These are phyloP conservation scores for Ambispora gerdemannii DNA, from an alignment of 192 early-diverging fungal genomes.

Conservation along the genomic window DNA sequence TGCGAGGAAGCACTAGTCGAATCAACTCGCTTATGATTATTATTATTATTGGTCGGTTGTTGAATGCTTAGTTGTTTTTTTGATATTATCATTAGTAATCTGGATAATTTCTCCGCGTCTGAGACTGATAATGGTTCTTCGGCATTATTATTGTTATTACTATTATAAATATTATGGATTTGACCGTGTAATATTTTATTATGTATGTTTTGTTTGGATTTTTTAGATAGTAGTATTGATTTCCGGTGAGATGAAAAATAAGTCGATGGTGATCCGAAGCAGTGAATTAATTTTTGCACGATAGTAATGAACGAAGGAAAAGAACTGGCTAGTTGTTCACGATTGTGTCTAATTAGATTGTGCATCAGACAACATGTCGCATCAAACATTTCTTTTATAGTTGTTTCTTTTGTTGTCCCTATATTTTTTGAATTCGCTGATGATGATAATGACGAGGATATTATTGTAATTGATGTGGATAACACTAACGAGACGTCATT, in stretches of 20 bases:
- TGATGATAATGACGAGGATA: no score
- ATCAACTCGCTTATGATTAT: no score
- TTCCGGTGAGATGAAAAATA: neutral
- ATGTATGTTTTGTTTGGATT: neutral
- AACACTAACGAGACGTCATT: constrained; percentile 15
- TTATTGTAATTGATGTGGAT: constrained; percentile 14
- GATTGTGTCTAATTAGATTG: constrained; percentile 47
- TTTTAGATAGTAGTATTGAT: no score
- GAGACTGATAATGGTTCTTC: constrained; percentile 37
- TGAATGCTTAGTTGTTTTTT: no score
- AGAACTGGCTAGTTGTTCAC: constrained; percentile 45
- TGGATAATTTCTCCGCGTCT: constrained; percentile 33
- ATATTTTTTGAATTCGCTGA: neutral
- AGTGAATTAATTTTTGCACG: constrained; percentile 53
- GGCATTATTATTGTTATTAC: constrained; percentile 30
- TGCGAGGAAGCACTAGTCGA: constrained; percentile 22
- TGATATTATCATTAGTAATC: constrained; percentile 2
- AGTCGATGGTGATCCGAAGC: constrained; percentile 48
- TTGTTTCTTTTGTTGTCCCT: neutral
- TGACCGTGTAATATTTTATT: no score
- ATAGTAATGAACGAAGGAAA: constrained; percentile 53
- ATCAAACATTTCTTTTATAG: constrained; percentile 10
- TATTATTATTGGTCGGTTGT: no score
- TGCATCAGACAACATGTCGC: constrained; percentile 40
- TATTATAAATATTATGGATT: constrained; percentile 8